Conservation (phyloP, 2,329 filamentous ascomycete genomes). For the Fusarium albidum region DNA sequence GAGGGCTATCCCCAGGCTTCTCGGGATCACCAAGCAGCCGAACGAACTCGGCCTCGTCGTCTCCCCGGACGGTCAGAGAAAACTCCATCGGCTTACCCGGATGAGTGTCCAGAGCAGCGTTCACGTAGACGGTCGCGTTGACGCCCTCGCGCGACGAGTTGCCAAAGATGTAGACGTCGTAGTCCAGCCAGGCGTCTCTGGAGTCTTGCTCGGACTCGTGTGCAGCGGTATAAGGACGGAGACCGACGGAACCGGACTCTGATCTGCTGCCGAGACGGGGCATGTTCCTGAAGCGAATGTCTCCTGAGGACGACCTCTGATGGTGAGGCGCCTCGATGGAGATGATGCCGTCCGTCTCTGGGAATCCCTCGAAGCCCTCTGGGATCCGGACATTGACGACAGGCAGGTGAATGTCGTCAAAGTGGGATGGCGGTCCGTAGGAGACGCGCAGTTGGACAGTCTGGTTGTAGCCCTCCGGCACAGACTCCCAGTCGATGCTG, state of each 20-base stretch:
- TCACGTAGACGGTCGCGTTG: background rate
- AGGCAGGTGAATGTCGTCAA: too few species aligned
- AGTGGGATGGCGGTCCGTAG: too few species aligned
- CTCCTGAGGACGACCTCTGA: constrained; percentile 9
- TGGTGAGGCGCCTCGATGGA: constrained; percentile 31
- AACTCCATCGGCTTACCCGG: background rate
- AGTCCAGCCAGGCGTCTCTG: background rate
- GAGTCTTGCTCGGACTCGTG: too few species aligned
- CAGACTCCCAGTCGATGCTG: too few species aligned
- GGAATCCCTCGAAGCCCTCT: constrained; percentile 26
- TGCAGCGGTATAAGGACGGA: too few species aligned
- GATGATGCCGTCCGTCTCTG: constrained; percentile 23
- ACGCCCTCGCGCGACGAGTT: background rate
- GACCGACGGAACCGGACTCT: too few species aligned
- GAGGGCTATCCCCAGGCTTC: background rate
- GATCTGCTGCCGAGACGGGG: background rate
- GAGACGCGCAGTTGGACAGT: too few species aligned
- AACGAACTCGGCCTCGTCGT: background rate
- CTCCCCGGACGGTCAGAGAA: background rate
- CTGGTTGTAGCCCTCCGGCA: too few species aligned
- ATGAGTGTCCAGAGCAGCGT: background rate
- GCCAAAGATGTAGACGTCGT: background rate
- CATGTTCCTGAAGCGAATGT: background rate
- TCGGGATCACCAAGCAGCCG: background rate
- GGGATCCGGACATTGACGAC: background rate